Evolutionary conservation across 2,329 filamentous ascomycete species (phyloP).

Genomic region (Talaromyces piceae): DNA sequence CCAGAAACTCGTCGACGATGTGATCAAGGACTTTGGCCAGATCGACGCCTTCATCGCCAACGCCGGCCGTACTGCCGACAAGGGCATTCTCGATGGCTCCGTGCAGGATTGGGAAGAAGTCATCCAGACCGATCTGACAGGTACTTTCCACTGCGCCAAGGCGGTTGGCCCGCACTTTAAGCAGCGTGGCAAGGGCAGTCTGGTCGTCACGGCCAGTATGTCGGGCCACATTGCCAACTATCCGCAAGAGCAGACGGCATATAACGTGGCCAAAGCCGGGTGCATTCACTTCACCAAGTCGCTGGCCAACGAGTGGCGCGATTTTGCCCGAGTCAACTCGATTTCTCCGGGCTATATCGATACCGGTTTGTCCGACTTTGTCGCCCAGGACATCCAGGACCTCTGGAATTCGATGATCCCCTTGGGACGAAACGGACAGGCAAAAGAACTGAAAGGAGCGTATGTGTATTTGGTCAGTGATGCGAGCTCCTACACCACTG

Average conservation of each 20-base stretch:
- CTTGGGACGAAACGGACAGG: constrained; percentile 54
- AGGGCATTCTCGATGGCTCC: constrained; percentile 60
- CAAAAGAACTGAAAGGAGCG: constrained; percentile 58
- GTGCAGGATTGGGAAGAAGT: constrained; percentile 69
- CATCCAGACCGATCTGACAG: constrained; percentile 80
- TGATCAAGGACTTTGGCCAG: constrained; percentile 63
- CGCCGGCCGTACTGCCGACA: constrained; percentile 62
- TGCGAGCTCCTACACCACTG: constrained; percentile 45
- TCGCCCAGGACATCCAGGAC: constrained; percentile 50
- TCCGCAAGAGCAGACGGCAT: constrained; percentile 59
- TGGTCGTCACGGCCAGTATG: constrained; percentile 62
- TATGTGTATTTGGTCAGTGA: constrained; percentile 44
- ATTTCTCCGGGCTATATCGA: constrained; percentile 64
- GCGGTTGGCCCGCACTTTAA: constrained; percentile 76
- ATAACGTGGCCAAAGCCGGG: constrained; percentile 60
- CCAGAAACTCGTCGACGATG: constrained; percentile 50
- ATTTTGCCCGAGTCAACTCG: constrained; percentile 61
- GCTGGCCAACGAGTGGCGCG: constrained; percentile 62
- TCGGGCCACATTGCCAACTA: constrained; percentile 49
- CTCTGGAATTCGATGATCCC: constrained; percentile 56
- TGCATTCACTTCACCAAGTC: constrained; percentile 58
- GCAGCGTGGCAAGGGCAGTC: constrained; percentile 55
- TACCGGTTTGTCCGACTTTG: constrained; percentile 60
- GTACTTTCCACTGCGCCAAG: constrained; percentile 77
- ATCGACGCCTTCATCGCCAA: constrained; percentile 63